phyloP scores from a whole-genome alignment of 768 basidiomycete genomes.

The Pulveroboletus sp. region DNA sequence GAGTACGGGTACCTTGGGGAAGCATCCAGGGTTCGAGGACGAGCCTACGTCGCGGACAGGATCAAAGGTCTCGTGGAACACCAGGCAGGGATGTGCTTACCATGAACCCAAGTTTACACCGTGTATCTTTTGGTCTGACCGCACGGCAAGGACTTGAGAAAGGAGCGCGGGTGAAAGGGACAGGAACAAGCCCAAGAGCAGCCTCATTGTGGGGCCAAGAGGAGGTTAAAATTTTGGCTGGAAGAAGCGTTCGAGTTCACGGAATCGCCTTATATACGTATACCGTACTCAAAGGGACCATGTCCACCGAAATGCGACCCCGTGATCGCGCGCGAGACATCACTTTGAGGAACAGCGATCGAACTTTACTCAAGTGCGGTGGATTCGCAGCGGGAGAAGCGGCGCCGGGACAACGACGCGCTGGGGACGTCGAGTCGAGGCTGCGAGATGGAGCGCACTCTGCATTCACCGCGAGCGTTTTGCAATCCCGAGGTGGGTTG shows the following conservation, averaged over 20 bases:
- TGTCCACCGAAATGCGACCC: too few species aligned
- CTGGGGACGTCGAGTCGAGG: too few species aligned
- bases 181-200: conserved; percentile 10
- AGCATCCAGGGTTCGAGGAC: conserved; percentile 82
- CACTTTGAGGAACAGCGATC: too few species aligned
- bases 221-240: background rate
- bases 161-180: conserved; percentile 15
- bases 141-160: conserved; percentile 15
- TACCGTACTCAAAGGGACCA: background rate
- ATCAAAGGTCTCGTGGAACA: background rate
- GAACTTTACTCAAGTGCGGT: too few species aligned
- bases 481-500: too few species aligned
- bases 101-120: conserved; percentile 72
- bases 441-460: too few species aligned
- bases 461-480: too few species aligned
- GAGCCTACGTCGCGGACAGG: conserved; percentile 44
- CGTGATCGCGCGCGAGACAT: too few species aligned
- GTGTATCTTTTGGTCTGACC: conserved; percentile 46
- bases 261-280: conserved; percentile 1
- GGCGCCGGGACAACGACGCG: too few species aligned
- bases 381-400: too few species aligned
- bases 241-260: background rate
- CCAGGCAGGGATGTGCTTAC: conserved; percentile 29
- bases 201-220: conserved; percentile 16
- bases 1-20: conserved; percentile 45